These are phyloP conservation scores for Musa troglodytarum DNA, from an alignment of 176 grass and related monocot genomes.

Conservation along the genomic window DNA sequence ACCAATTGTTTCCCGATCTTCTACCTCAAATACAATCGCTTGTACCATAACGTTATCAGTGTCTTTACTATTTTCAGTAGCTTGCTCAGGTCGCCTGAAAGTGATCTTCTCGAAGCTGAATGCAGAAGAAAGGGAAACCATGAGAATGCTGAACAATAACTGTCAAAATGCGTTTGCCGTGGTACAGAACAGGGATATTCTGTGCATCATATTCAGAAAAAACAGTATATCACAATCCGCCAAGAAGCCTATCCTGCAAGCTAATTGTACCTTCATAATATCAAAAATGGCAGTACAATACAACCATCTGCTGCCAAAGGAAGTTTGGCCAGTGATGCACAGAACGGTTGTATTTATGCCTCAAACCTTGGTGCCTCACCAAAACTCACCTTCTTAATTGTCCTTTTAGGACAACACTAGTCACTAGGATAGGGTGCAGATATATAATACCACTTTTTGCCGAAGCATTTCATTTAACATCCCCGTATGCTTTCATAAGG, in stretches of 20 bases:
- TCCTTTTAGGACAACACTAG: too few species aligned
- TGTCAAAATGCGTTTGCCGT: not conserved
- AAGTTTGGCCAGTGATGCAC: too few species aligned
- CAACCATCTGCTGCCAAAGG: too few species aligned
- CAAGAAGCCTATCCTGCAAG: not conserved
- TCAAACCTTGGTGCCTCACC: too few species aligned
- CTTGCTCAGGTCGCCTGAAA: conserved; percentile 57
- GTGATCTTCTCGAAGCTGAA: conserved; percentile 85
- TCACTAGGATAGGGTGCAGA: too few species aligned
- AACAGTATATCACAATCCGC: not conserved
- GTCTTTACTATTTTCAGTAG: conserved; percentile 38
- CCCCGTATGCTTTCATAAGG: too few species aligned
- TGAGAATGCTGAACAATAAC: conserved; percentile 1
- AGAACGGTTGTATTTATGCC: too few species aligned
- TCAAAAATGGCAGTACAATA: too few species aligned
- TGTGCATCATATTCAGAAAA: not conserved
- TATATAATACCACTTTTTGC: too few species aligned
- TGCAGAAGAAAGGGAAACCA: not conserved
- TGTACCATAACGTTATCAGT: conserved; percentile 64
- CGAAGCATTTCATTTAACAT: too few species aligned
- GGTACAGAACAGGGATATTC: not conserved
- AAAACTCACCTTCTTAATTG: too few species aligned
- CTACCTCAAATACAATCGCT: conserved; percentile 83
- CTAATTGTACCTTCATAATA: not conserved
- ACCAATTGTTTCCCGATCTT: conserved; percentile 87